Conservation (phyloP, 768 basidiomycete species). For the Lentinula guzmanii region DNA sequence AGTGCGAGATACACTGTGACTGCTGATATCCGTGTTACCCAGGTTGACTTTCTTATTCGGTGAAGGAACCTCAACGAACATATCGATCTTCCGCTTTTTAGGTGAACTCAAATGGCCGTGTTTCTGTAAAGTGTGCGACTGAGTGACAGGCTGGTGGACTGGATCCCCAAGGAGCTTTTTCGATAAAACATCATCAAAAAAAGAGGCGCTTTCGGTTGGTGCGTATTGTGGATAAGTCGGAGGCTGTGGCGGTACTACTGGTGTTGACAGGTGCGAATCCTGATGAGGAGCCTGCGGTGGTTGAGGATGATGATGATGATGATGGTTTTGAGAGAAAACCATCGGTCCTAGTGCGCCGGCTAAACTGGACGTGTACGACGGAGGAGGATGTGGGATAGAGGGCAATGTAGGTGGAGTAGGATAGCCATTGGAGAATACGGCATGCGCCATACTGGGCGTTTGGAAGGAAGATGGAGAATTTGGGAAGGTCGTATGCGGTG, state of each 20-base stretch:
- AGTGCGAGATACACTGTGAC: conserved; percentile 1
- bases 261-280: conserved; percentile 7
- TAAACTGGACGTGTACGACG: conserved; percentile 61
- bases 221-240: conserved; percentile 18
- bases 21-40: neutral
- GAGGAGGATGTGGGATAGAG: conserved; percentile 50
- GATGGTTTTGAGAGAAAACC: conserved; percentile 16
- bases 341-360: conserved; percentile 54
- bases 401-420: conserved; percentile 71
- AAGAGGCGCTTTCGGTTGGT: conserved; percentile 54
- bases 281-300: conserved; percentile 4
- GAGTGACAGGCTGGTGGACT: conserved; percentile 15
- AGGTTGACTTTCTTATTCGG: conserved; percentile 58
- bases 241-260: conserved; percentile 6
- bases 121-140: conserved; percentile 16
- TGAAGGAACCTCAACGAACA: conserved; percentile 49
- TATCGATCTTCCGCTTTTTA: conserved; percentile 55
- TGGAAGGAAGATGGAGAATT: conserved; percentile 38
- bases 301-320: conserved; percentile 5
- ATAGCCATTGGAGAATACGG: conserved; percentile 58
- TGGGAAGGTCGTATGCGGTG: conserved; percentile 13
- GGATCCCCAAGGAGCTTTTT: conserved; percentile 26
- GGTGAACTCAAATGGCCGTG: conserved; percentile 13
- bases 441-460: conserved; percentile 53
- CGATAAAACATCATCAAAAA: conserved; percentile 63